These are phyloP conservation scores for Dioscorea zingiberensis DNA, from an alignment of 106 monocot species.

Conservation along the genomic window DNA sequence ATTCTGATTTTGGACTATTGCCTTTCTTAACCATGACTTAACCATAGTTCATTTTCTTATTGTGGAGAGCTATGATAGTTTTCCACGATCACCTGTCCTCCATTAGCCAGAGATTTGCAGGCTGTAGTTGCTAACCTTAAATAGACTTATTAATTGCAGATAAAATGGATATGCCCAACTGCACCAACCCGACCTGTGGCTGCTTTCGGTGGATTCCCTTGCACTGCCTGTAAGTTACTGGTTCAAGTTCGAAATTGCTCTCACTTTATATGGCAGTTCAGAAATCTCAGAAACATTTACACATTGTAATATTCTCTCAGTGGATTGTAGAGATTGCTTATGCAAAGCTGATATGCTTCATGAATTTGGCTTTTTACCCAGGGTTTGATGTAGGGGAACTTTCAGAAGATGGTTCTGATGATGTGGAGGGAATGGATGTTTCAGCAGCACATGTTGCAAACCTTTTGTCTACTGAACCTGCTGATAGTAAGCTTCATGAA, in stretches of 20 bases:
- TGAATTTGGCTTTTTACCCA: slow-evolving; percentile 14
- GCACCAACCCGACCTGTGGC: slow-evolving; percentile 84
- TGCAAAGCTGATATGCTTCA: too few relatives aligned
- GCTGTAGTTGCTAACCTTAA: not conserved
- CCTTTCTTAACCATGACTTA: too few relatives aligned
- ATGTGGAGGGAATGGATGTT: slow-evolving; percentile 78
- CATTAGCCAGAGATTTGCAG: not conserved
- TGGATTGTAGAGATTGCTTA: too few relatives aligned
- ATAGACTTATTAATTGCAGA: slow-evolving; percentile 27
- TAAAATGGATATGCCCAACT: slow-evolving; percentile 99
- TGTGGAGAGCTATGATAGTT: not conserved
- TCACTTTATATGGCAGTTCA: not conserved
- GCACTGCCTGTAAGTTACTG: slow-evolving; percentile 70
- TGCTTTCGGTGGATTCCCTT: slow-evolving; percentile 86
- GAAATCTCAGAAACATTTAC: too few relatives aligned
- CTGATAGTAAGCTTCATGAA: slow-evolving; percentile 53
- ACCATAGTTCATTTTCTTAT: not conserved
- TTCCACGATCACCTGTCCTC: not conserved
- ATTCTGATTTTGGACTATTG: too few relatives aligned
- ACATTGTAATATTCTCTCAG: too few relatives aligned
- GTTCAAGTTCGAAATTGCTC: too few relatives aligned
- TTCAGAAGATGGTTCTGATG: slow-evolving; percentile 79
- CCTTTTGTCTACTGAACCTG: slow-evolving; percentile 77
- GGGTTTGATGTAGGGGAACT: slow-evolving; percentile 94
- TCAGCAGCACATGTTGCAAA: slow-evolving; percentile 90